Conservation (phyloP, 805 yeast species). For the Groenewaldozyma salmanticensis region DNA sequence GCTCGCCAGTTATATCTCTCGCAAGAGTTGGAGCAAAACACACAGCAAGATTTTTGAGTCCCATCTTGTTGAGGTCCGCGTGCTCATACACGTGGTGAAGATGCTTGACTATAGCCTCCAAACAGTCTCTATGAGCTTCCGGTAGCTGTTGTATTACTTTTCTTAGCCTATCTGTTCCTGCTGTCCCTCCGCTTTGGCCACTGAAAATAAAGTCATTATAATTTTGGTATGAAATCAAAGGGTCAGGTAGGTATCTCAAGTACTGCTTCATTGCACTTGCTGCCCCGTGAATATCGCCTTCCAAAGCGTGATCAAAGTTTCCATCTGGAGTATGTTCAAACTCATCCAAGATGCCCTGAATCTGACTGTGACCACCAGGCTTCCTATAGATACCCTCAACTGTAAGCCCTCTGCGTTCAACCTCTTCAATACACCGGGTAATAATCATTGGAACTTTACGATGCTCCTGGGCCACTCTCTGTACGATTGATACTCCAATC, state of each 20-base stretch:
- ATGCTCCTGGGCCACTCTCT: conserved; percentile 53
- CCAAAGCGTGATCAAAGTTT: conserved; percentile 29
- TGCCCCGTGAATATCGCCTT: conserved; percentile 75
- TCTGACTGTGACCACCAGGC: conserved; percentile 70
- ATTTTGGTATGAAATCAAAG: conserved; percentile 60
- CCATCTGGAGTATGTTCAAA: conserved; percentile 31
- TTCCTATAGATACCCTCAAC: conserved; percentile 86
- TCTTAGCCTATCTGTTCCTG: conserved; percentile 29
- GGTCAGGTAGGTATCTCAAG: conserved; percentile 73
- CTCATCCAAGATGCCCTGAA: conserved; percentile 35
- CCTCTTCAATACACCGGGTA: conserved; percentile 60
- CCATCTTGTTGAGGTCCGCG: conserved; percentile 66
- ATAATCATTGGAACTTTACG: conserved; percentile 61
- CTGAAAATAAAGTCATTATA: conserved; percentile 56
- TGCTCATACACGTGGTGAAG: conserved; percentile 47
- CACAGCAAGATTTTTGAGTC: conserved; percentile 67
- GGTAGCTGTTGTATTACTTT: conserved; percentile 50
- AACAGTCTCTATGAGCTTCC: conserved; percentile 49
- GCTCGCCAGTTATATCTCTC: conserved; percentile 66
- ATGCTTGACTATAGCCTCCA: conserved; percentile 54
- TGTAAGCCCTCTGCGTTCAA: conserved; percentile 66
- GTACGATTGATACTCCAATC: conserved; percentile 48
- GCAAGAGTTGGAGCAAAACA: conserved; percentile 93
- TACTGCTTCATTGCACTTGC: conserved; percentile 83
- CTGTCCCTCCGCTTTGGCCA: conserved; percentile 14